Evolutionary conservation across 2,329 filamentous ascomycete species (phyloP), one percentile per base, ranked within the genome.

Genomic region (Phyllosticta capitalensis): DNA sequence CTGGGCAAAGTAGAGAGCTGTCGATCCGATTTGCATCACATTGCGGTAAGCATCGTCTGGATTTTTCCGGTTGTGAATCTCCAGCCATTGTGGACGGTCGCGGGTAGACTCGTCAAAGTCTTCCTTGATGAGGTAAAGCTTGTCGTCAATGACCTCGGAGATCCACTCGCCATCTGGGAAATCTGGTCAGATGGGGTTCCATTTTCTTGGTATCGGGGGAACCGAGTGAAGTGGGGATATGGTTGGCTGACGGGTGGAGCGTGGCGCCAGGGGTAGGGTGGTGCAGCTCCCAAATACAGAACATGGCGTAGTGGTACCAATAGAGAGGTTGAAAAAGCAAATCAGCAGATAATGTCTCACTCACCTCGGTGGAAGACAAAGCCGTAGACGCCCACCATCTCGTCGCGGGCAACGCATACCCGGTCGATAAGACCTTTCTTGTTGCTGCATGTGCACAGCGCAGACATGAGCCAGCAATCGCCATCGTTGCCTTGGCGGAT

Each of bases 71-170:
- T 71, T 45, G 56, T 74, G 71, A 54, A 90, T 84, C 66, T 90
- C 86, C 66, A 90, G 83, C 68, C 90, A 82, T 22, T 90, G 78
- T 58, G 88, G 82, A 48, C 89, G 83, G 68, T 91, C 87, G 55
- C 88, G 85, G 0, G 84, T 86, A 33, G 76, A 68, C 57, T 89
- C 88, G 64, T 95, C 89, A 76, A 90, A 95, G 68, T 89, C 87
- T 1, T 86, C 84, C 0, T 86, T 86, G 48, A 82, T 85, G 22
- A 95, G 81, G 69, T 89, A 95, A 0, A 96, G 79, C 72, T 95
- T 94, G 72, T 96, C 91, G 67, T 96, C 92, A 57, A 96, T 83
- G 55, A 96, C 92, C 53, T 88, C 92, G 69, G 90, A 90, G 61
- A 92, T 88, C 91, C 90, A 96, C 54, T 74, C 71, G 38, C 73